Base-by-base conservation (phyloP, 306 rosid species). In the Vigna nakashimae region DNA sequence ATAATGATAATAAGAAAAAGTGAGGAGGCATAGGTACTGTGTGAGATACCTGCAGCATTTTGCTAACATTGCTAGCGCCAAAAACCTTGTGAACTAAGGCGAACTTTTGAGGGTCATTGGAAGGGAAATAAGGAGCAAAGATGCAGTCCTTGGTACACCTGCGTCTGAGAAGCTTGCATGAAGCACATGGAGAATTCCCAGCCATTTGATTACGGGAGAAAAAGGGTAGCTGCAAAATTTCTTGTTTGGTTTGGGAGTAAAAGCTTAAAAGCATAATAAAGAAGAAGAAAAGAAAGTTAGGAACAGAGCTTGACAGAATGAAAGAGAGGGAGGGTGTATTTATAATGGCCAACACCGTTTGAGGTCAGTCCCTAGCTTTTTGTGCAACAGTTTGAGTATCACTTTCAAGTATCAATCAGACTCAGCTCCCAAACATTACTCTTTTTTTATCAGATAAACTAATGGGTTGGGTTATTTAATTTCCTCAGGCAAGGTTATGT, bases 21-120 rank as follows among this genome's bases (percentile, higher is more conserved):
- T n/a, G 62, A 36, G 1, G 57, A 28, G 16, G 16, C 63, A 57
- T 11, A 24, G 18, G 4, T 3, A 14, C 32, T 22, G 45, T 34
- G 15, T 4, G 28, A 73, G 18, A 4, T 13, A 93, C 98, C 98
- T 95, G 98, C 3, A 95, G 43, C 92, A 95, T 92, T 85, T 95
- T 95, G 89, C 98, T 88, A 43, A 95, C 90, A 64, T 95, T 95
- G 89, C 98, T 95, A 4, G 98, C 98, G 66, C 98, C 98, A 48
- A 95, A 95, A 80, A 95, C 92, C 82, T 92, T 95, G 84, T 95
- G 98, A 69, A 95, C 98, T 38, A 86, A 86, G 77, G 96, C 92
- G 48, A 95, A 95, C 84, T 91, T 95, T 68, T 89, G 92, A 71
- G 98, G 98, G 56, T 95, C 93, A 60, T 89, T 91, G 9, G 98